These are phyloP conservation scores for Syncephalastrum monosporum DNA, from an alignment of 371 early-diverging fungal genomes.

Conservation along the genomic window DNA sequence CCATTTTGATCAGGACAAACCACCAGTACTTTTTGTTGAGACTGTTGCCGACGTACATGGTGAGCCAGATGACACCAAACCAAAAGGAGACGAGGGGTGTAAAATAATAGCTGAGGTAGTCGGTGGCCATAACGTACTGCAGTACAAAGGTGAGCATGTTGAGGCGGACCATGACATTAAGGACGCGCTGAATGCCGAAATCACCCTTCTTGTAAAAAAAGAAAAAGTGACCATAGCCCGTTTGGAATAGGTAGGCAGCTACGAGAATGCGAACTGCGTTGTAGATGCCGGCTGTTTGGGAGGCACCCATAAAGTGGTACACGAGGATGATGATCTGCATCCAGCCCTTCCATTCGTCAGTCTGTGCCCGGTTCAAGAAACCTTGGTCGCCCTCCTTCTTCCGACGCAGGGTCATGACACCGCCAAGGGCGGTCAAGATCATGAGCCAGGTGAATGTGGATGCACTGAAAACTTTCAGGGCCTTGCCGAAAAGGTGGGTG, in stretches of 20 bases:
- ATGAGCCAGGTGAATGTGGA: conserved; percentile 44
- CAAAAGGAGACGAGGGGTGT: conserved; percentile 73
- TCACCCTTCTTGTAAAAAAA: conserved; percentile 70
- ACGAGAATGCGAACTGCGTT: conserved; percentile 70
- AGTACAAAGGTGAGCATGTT: conserved; percentile 69
- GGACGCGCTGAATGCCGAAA: conserved; percentile 59
- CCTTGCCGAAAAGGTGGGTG: conserved; percentile 65
- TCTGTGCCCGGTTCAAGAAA: conserved; percentile 71
- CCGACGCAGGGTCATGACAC: conserved; percentile 44
- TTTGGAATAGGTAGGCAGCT: conserved; percentile 77
- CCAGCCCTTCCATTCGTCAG: conserved; percentile 89
- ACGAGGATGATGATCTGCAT: conserved; percentile 79
- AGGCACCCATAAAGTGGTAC: conserved; percentile 73
- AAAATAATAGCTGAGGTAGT: conserved; percentile 75
- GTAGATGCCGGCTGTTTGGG: conserved; percentile 62
- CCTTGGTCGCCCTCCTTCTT: conserved; percentile 48
- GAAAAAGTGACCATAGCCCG: conserved; percentile 77
- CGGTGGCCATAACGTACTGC: conserved; percentile 64
- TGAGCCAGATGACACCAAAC: conserved; percentile 65
- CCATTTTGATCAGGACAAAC: conserved; percentile 54
- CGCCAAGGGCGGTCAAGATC: conserved; percentile 37
- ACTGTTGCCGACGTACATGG: conserved; percentile 54
- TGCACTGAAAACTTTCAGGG: conserved; percentile 55
- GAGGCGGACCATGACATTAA: conserved; percentile 63
- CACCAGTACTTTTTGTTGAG: conserved; percentile 39